Evolutionary conservation across 257 asterid species (phyloP).

Genomic region (Nicotiana knightiana): DNA sequence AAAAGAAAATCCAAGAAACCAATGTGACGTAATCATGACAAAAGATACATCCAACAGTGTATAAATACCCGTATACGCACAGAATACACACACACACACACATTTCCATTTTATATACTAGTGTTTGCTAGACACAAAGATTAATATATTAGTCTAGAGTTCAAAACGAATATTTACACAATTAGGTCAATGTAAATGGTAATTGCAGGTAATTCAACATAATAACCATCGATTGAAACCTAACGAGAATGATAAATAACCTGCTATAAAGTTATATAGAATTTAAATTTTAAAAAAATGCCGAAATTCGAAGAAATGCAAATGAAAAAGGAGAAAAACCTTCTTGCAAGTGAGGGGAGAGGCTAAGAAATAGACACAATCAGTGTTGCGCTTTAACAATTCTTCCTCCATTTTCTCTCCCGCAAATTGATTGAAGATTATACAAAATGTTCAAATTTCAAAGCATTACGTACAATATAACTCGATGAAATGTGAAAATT

Average conservation of each 20-base stretch:
- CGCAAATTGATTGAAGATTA: not conserved
- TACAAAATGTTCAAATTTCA: not conserved
- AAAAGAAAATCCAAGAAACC: not conserved
- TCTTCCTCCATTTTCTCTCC: conserved; percentile 43
- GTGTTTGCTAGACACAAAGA: not conserved
- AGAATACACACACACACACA: not conserved
- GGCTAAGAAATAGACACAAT: conserved; percentile 90
- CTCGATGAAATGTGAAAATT: not conserved
- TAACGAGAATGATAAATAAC: no score
- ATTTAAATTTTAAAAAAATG: no score
- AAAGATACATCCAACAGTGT: not conserved
- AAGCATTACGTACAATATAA: not conserved
- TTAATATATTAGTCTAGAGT: not conserved
- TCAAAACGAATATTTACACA: no score
- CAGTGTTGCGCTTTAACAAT: conserved; percentile 65
- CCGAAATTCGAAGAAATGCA: not conserved
- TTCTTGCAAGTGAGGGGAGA: conserved; percentile 96
- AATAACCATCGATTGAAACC: no score
- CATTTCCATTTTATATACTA: not conserved
- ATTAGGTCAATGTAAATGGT: no score
- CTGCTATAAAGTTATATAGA: no score
- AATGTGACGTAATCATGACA: not conserved
- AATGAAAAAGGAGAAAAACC: conserved; percentile 26
- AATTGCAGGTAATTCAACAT: no score
- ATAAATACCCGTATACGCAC: no score